Base-by-base conservation (phyloP, 148 eudicot genomes). In the Vaccinium vitisidaea region DNA sequence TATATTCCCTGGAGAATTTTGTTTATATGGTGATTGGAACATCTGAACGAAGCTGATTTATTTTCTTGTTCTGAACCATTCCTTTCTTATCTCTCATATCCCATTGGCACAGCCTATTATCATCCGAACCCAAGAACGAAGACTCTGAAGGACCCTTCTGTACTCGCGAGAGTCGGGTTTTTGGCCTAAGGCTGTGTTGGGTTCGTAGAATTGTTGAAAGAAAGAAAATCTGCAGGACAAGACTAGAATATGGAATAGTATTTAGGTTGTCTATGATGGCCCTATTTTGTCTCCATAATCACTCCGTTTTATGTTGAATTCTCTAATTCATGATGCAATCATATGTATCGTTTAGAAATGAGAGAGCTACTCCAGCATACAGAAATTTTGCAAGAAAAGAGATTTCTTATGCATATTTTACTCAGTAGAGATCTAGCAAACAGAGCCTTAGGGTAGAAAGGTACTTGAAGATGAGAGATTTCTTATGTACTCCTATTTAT, bases 41-140 rank as follows among this genome's bases (percentile, higher is more conserved):
- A 52, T 77, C 36, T 25, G 8, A 52, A 77, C 25, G 59, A 39
- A 25, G 39, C 56, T n/a, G 5, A 67, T 77, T 77, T 75, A 75
- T 75, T 75, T 75, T 75, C 78, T 75, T 75, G 52, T 46, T 63
- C 27, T 21, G 27, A 75, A 97, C 99, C 81, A 91, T 89, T 3
- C 99, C 98, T 10, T 84, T 82, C 63, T 87, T 90, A n/a, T 97
- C 99, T 18, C 96, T 86, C 98, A 94, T 95, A 90, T 95, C 99
- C 99, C 99, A 95, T 70, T 92, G 93, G 56, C 98, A 97, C 80
- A 97, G 75, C 88, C 93, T 88, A 49, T 93, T 95, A 86, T 97
- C 98, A 86, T 97, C 98, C 77, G 94, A 86, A 4, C 99, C 99
- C 90, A 97, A 91, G 83, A 97, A 97, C 0, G 99, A 95, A 5